These are phyloP conservation scores for Sporisorium graminicola DNA, from an alignment of 1,284 basidiomycete genomes.

Conservation along the genomic window DNA sequence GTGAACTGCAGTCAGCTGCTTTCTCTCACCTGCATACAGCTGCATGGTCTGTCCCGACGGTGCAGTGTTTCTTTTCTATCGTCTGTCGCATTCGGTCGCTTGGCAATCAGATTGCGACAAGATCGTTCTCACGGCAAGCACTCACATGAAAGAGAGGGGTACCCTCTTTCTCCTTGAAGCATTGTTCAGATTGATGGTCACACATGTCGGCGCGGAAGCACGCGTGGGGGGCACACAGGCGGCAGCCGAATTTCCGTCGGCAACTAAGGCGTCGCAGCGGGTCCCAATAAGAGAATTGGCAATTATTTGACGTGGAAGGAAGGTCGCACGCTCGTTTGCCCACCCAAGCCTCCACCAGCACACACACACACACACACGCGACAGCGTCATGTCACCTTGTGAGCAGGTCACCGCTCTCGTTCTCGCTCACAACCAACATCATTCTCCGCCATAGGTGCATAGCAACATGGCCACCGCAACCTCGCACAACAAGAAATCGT, in stretches of 20 bases:
- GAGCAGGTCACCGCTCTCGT: not conserved
- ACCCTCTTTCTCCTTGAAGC: too few species aligned
- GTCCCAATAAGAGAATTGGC: not conserved
- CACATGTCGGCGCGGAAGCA: too few species aligned
- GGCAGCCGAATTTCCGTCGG: not conserved
- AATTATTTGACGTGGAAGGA: conserved; percentile 1
- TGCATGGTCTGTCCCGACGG: not conserved
- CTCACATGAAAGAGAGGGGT: too few species aligned
- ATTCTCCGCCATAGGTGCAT: not conserved
- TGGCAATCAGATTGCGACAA: not conserved
- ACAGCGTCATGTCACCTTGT: not conserved
- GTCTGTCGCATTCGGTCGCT: not conserved
- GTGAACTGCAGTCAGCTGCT: not conserved
- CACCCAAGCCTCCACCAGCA: not conserved
- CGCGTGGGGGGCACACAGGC: not conserved
- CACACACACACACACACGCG: not conserved
- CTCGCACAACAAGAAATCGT: conserved; percentile 72
- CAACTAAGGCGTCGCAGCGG: not conserved
- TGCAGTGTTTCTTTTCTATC: not conserved
- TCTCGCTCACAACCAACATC: not conserved
- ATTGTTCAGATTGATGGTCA: not conserved
- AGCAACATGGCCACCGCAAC: conserved; percentile 41
- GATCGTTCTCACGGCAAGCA: not conserved
- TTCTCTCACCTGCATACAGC: not conserved
- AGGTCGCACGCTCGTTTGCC: not conserved